Evolutionary conservation across 176 grass and related monocot genomes (phyloP).

Genomic region (Triticum monococcum): DNA sequence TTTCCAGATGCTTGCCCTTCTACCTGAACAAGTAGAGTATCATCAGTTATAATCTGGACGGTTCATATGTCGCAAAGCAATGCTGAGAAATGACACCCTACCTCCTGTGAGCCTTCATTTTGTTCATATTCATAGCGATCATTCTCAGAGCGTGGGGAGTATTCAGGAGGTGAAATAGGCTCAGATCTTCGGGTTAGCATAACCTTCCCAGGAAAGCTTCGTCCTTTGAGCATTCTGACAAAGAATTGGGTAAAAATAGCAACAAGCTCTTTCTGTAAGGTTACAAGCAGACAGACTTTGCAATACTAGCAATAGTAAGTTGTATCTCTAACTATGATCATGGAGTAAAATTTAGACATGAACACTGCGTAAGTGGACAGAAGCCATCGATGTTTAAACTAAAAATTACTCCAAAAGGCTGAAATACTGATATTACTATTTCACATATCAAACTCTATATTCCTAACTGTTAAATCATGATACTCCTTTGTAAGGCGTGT

Average conservation of each 20-base stretch:
- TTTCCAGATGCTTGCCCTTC: slow-evolving; percentile 48
- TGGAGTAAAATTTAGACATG: neutral
- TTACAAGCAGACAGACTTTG: neutral
- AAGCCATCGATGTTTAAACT: neutral
- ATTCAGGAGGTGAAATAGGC: slow-evolving; percentile 52
- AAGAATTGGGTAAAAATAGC: neutral
- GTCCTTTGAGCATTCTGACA: slow-evolving; percentile 84
- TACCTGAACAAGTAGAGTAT: slow-evolving; percentile 37
- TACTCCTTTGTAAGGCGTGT: neutral
- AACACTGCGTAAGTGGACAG: neutral
- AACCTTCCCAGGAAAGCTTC: slow-evolving; percentile 92
- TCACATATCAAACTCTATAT: neutral
- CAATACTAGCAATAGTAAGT: neutral
- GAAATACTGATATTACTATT: neutral
- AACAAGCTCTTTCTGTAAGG: neutral
- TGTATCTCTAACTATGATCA: neutral
- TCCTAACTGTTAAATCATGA: neutral
- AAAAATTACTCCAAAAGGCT: neutral
- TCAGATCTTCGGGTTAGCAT: slow-evolving; percentile 70
- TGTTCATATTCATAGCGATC: slow-evolving; percentile 54
- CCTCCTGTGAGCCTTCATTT: slow-evolving; percentile 52
- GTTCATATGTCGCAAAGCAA: slow-evolving; percentile 24
- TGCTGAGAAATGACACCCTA: slow-evolving; percentile 24
- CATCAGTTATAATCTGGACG: neutral
- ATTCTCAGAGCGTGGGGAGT: slow-evolving; percentile 50